Evolutionary conservation across 129 eudicot species (phyloP).

Genomic region (Saposhnikovia divaricata): DNA sequence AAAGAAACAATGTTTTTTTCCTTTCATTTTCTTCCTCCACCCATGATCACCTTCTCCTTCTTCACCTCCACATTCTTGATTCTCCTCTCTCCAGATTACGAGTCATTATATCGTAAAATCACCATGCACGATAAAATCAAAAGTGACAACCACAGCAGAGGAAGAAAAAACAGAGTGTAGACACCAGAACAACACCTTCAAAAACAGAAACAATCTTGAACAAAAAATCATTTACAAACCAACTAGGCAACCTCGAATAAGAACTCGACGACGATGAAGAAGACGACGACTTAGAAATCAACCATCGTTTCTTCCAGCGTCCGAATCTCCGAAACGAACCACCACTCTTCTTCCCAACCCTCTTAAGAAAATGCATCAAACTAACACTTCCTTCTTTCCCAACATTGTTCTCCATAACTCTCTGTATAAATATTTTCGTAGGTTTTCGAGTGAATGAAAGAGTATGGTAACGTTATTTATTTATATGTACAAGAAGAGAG

Average conservation of each 20-base stretch:
- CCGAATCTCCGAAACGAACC: conserved; percentile 23
- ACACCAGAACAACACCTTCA: conserved; percentile 51
- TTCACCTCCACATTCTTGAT: not conserved
- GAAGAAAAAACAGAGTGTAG: conserved; percentile 55
- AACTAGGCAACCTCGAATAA: conserved; percentile 19
- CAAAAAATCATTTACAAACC: conserved; percentile 49
- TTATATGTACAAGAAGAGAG: not conserved
- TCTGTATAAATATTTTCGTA: not conserved
- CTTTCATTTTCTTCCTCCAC: not conserved
- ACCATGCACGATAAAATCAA: conserved; percentile 11
- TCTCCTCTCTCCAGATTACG: not conserved
- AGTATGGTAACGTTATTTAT: not conserved
- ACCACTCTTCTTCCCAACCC: conserved; percentile 29
- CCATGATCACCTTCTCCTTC: not conserved
- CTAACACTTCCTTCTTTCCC: conserved; percentile 20
- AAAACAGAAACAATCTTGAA: conserved; percentile 47
- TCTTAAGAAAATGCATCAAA: conserved; percentile 30
- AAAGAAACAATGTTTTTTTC: not conserved
- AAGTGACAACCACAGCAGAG: conserved; percentile 62
- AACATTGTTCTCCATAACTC: conserved; percentile 11
- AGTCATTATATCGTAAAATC: not conserved
- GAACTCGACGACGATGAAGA: not conserved
- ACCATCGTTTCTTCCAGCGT: conserved; percentile 31
- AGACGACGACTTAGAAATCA: not conserved
- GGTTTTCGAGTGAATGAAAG: not conserved